phyloP scores from a whole-genome alignment of 345 rosid species.

The Turnera subulata region DNA sequence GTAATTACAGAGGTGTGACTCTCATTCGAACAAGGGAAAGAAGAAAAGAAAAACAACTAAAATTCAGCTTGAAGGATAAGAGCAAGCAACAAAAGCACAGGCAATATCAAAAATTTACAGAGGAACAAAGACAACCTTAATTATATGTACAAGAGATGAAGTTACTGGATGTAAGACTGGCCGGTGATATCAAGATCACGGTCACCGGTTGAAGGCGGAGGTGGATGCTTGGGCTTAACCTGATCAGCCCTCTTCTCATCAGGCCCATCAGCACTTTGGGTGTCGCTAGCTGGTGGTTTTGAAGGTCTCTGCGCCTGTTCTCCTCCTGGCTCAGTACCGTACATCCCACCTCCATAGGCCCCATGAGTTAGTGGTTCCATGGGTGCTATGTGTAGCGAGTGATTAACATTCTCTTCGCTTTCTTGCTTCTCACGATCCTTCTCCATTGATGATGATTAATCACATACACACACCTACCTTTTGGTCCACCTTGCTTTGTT shows the following conservation, averaged over 20 bases:
- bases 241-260: slow-evolving; percentile 22
- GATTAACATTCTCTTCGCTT: too few species aligned
- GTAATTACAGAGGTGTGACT: too few species aligned
- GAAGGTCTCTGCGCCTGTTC: slow-evolving; percentile 13
- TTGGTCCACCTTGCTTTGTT: too few species aligned
- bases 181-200: slow-evolving; percentile 63
- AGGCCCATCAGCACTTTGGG: slow-evolving; percentile 60
- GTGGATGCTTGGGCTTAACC: slow-evolving; percentile 37
- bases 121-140: neutral
- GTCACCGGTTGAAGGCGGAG: slow-evolving; percentile 57
- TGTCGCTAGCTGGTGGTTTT: slow-evolving; percentile 52
- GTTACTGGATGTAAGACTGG: slow-evolving; percentile 60
- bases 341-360: slow-evolving; percentile 68
- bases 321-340: slow-evolving; percentile 38
- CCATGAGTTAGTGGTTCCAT: slow-evolving; percentile 51
- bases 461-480: too few species aligned
- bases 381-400: slow-evolving; percentile 41
- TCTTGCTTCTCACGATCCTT: slow-evolving; percentile 22
- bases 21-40: too few species aligned
- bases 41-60: too few species aligned
- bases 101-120: too few species aligned
- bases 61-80: too few species aligned
- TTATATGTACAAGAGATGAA: too few species aligned
- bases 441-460: too few species aligned
- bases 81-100: too few species aligned